Evolutionary conservation across 352 stramenopile species (phyloP).

Genomic region (Pythium pectinolyticum): DNA sequence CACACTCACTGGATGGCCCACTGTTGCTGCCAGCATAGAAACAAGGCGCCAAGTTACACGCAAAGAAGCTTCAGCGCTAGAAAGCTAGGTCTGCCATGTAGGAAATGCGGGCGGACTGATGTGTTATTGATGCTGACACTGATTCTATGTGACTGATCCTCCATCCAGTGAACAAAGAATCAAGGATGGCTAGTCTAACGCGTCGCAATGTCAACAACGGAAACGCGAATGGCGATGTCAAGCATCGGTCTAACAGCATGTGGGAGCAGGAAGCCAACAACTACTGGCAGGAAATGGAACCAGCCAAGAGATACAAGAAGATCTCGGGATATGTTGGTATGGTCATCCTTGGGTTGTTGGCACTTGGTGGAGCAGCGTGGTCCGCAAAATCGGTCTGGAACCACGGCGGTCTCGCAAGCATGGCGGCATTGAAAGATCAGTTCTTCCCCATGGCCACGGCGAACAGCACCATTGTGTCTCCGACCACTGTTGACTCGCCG

Average conservation of each 20-base stretch:
- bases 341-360: conserved; percentile 26
- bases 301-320: conserved; percentile 38
- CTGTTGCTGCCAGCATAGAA: neutral
- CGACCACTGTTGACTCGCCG: neutral
- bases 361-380: conserved; percentile 23
- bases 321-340: conserved; percentile 33
- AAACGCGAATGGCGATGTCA: conserved; percentile 22
- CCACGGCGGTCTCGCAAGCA: conserved; percentile 1
- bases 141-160: neutral
- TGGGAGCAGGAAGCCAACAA: conserved; percentile 68
- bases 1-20: neutral
- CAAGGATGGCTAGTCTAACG: conserved; percentile 34
- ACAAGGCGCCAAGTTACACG: neutral
- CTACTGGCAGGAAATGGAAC: conserved; percentile 80
- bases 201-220: conserved; percentile 39
- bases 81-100: neutral
- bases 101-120: neutral
- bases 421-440: conserved; percentile 12
- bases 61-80: neutral
- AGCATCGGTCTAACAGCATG: conserved; percentile 46
- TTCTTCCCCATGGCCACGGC: conserved; percentile 8
- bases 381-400: conserved; percentile 14
- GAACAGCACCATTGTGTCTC: conserved; percentile 12
- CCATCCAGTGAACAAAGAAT: neutral
- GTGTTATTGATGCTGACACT: conserved; percentile 9